Base-by-base conservation (phyloP, 2,329 filamentous ascomycete species). In the Clarireedia homoeocarpa region DNA sequence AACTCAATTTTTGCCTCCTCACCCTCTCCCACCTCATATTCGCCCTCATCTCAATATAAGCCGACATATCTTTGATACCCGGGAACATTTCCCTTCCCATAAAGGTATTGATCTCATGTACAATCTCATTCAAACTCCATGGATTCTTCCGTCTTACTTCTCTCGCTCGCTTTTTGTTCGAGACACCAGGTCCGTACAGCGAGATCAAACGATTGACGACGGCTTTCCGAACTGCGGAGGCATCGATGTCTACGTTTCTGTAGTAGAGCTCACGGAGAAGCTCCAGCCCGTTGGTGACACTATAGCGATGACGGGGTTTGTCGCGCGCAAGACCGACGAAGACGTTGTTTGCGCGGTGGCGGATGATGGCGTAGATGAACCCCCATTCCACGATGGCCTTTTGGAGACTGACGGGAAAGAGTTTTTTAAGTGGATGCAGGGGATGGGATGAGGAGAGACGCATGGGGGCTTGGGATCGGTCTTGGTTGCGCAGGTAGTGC, bases 321-420 rank as follows among this genome's bases (percentile, higher is more conserved):
- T n/a, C 10, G 42, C 46, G 39, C 14, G 26, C 17, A 15, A 36
- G 15, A 5, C 53, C 53, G 42, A 4, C n/a, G 36, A 12, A 17
- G 9, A 34, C 10, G 30, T 34, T 34, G 30, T 6, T 40, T 40
- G n/a, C 30, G 30, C 6, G 45, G 3, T 4, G 52, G 34, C 5
- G 34, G 49, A 38, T 38, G 45, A 65, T 53, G 12, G 55, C 57
- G 44, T 61, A 59, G 26, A 67, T 70, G 62, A 80, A 79, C 2
- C 76, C 75, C 76, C 77, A 80, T 47, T 71, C 66, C 12, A 80
- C 69, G 40, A 80, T 71, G 10, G 74, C 73, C 48, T 69, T 69
- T 65, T 79, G 77, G 57, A 77, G 69, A 4, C 66, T 59, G 1
- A 62, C 61, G 20, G 65, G 66, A 59, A 80, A 80, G 14, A 80